Conservation (phyloP, 805 yeast genomes). For the Starmerella apicola region DNA sequence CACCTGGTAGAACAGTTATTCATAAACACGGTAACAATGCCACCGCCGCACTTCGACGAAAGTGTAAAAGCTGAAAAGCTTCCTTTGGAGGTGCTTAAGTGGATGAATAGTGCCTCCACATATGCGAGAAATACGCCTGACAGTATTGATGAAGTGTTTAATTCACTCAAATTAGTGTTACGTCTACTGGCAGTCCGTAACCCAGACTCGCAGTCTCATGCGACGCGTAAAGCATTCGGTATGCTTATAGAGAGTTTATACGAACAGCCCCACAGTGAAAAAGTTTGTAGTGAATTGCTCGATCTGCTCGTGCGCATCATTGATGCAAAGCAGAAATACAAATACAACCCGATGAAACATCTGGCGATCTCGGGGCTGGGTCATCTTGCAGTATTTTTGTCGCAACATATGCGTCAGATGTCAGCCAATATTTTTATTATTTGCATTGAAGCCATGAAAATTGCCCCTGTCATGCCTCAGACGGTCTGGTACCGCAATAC, state of each 20-base stretch:
- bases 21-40: constrained; percentile 1
- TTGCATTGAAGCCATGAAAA: constrained; percentile 14
- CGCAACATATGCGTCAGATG: constrained; percentile 16
- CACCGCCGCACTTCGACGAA: constrained; percentile 14
- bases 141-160: constrained; percentile 9
- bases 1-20: background rate
- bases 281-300: constrained; percentile 12
- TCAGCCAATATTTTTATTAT: constrained; percentile 17
- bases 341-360: constrained; percentile 20
- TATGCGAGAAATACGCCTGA: constrained; percentile 10
- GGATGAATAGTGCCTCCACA: constrained; percentile 17
- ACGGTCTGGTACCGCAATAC: constrained; percentile 16
- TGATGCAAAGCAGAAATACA: constrained; percentile 12
- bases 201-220: constrained; percentile 19
- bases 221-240: constrained; percentile 19
- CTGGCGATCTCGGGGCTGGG: constrained; percentile 20
- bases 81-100: constrained; percentile 11
- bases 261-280: constrained; percentile 10
- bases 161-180: constrained; percentile 14
- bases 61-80: constrained; percentile 14
- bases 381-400: constrained; percentile 6
- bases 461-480: constrained; percentile 9
- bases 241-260: constrained; percentile 13
- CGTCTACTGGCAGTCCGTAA: constrained; percentile 17
- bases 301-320: constrained; percentile 16